These are phyloP conservation scores for Nicotiana obtusifolia DNA, from an alignment of 257 asterid species.

Conservation along the genomic window DNA sequence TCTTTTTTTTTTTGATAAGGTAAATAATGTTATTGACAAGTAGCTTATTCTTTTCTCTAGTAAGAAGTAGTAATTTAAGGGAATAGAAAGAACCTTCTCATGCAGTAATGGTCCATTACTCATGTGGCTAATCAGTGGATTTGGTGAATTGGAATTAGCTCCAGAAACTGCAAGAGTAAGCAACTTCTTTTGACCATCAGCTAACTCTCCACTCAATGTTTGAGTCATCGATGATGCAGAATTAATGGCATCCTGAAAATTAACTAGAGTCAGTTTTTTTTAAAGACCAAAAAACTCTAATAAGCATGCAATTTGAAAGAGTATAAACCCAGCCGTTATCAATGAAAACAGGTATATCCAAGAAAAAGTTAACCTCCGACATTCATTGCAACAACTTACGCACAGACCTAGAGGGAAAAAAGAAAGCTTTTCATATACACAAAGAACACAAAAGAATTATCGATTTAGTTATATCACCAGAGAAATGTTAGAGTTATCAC, in stretches of 20 bases:
- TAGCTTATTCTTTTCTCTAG: not conserved
- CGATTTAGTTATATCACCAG: not conserved
- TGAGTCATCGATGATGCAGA: conserved; percentile 85
- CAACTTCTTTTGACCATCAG: conserved; percentile 85
- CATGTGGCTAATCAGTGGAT: conserved; percentile 58
- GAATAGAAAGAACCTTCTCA: conserved; percentile 53
- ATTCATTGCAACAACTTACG: not conserved
- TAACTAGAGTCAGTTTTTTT: not conserved
- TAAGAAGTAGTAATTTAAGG: not conserved
- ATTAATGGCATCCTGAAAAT: conserved; percentile 72
- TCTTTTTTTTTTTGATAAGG: no score
- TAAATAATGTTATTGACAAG: no score
- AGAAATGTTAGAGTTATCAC: not conserved
- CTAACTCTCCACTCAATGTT: conserved; percentile 71
- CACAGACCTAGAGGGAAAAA: no score
- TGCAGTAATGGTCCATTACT: conserved; percentile 88
- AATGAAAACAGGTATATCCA: not conserved
- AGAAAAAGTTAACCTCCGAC: not conserved
- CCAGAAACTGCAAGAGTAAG: conserved; percentile 37
- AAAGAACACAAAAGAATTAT: not conserved
- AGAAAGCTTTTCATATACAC: not conserved
- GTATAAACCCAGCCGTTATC: not conserved
- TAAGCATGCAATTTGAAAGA: not conserved
- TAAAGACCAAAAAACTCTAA: not conserved
- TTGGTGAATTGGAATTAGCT: conserved; percentile 53